phyloP scores from a whole-genome alignment of 2,329 filamentous ascomycete genomes.

The Neocucurbitaria cava region DNA sequence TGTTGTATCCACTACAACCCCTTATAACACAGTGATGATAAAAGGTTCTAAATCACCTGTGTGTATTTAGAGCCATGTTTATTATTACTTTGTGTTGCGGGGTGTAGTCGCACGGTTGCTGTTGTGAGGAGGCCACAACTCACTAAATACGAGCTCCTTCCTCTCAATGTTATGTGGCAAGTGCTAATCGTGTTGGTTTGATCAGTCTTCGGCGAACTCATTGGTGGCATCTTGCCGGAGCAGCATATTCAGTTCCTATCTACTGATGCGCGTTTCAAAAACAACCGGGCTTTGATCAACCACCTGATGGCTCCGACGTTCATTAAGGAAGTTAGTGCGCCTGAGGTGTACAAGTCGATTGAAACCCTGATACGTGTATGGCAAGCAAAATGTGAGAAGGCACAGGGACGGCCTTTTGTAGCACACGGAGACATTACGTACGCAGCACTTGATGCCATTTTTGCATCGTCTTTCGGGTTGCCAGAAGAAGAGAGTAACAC shows the following conservation, averaged over 20 bases:
- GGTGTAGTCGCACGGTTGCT: too few relatives aligned
- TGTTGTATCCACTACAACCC: too few relatives aligned
- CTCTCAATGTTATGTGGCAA: too few relatives aligned
- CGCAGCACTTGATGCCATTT: slow-evolving; percentile 11
- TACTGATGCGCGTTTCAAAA: slow-evolving; percentile 40
- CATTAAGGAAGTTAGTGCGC: slow-evolving; percentile 35
- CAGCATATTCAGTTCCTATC: slow-evolving; percentile 43
- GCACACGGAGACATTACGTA: slow-evolving; percentile 38
- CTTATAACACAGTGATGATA: too few relatives aligned
- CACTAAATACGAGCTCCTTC: too few relatives aligned
- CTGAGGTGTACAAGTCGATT: slow-evolving; percentile 4
- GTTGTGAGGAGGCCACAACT: too few relatives aligned
- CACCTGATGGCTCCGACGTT: slow-evolving; percentile 50
- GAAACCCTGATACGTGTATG: slow-evolving; percentile 32
- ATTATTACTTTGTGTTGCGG: too few relatives aligned
- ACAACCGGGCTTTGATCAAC: slow-evolving; percentile 44
- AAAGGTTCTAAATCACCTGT: too few relatives aligned
- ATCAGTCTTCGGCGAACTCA: slow-evolving; percentile 22
- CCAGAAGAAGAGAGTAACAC: neutral
- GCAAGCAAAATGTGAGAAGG: slow-evolving; percentile 36
- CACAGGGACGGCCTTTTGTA: slow-evolving; percentile 39
- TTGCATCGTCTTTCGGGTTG: slow-evolving; percentile 8
- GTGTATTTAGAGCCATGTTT: too few relatives aligned
- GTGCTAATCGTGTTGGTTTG: too few relatives aligned
- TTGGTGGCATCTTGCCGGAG: slow-evolving; percentile 42